Evolutionary conservation across 2,329 filamentous ascomycete species (phyloP).

Genomic region (Aspergillus oerlinghausenensis): DNA sequence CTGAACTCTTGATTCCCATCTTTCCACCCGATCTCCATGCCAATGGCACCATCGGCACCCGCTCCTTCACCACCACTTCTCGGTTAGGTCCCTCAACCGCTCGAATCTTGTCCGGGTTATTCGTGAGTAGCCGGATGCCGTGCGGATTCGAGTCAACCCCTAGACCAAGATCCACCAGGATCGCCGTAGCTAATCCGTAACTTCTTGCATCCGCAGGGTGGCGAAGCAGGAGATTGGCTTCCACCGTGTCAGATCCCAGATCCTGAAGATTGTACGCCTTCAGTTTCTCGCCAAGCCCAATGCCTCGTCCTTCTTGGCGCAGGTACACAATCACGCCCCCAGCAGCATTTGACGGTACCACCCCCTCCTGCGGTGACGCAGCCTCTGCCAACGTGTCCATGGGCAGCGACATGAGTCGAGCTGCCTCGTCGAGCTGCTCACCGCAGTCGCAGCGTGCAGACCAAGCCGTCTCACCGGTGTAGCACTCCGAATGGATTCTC

Average conservation of each 20-base stretch:
- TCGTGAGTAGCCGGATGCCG: slow-evolving; percentile 75
- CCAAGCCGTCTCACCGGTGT: slow-evolving; percentile 98
- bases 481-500: slow-evolving; percentile 95
- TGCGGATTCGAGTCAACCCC: slow-evolving; percentile 57
- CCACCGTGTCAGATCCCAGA: slow-evolving; percentile 92
- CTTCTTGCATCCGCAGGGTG: slow-evolving; percentile 93
- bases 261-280: slow-evolving; percentile 99
- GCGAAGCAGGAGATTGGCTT: slow-evolving; percentile 84
- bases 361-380: slow-evolving; percentile 21
- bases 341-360: slow-evolving; percentile 47
- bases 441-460: slow-evolving; percentile 96
- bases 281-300: slow-evolving; percentile 89
- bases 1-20: slow-evolving; percentile 76
- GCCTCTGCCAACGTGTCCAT: slow-evolving; percentile 29
- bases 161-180: slow-evolving; percentile 78
- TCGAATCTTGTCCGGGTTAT: slow-evolving; percentile 94
- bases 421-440: slow-evolving; percentile 94
- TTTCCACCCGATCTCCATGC: slow-evolving; percentile 79
- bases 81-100: slow-evolving; percentile 88
- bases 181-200: slow-evolving; percentile 94
- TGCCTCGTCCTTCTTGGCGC: slow-evolving; percentile 91
- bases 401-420: slow-evolving; percentile 79
- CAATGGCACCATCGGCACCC: slow-evolving; percentile 91
- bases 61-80: slow-evolving; percentile 80
- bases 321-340: slow-evolving; percentile 95